These are phyloP conservation scores for Auricularia sp. DNA, from an alignment of 768 basidiomycete species.

Conservation along the genomic window DNA sequence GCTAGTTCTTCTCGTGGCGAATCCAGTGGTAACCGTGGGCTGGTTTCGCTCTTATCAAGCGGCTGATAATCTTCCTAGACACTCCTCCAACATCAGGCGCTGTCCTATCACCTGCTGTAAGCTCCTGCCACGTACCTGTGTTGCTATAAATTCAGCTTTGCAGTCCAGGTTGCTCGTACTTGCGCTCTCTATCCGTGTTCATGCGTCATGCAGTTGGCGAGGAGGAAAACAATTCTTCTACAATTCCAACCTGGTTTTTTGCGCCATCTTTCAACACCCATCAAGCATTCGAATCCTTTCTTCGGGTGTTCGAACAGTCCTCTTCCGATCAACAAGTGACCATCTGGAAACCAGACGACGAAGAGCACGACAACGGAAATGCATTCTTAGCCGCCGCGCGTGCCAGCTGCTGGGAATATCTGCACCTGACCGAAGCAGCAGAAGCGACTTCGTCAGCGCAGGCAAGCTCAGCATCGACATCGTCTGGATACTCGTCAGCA, in stretches of 20 bases:
- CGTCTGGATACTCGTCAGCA: not conserved
- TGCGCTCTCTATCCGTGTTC: slow-evolving; percentile 63
- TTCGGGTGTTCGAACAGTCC: slow-evolving; percentile 27
- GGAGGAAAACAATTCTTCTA: slow-evolving; percentile 8
- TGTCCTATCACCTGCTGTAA: slow-evolving; percentile 52
- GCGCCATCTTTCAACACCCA: slow-evolving; percentile 43
- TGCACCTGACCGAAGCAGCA: not conserved
- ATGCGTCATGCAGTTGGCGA: slow-evolving; percentile 35
- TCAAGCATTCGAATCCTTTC: slow-evolving; percentile 45
- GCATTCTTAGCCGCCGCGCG: slow-evolving; percentile 19
- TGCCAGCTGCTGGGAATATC: slow-evolving; percentile 13
- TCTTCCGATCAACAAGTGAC: not conserved
- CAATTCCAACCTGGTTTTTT: slow-evolving; percentile 54
- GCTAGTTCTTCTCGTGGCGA: slow-evolving; percentile 55
- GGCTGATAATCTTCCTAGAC: slow-evolving; percentile 19
- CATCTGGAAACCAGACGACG: not conserved
- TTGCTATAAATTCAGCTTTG: not conserved
- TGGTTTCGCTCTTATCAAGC: not conserved
- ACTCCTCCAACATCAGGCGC: slow-evolving; percentile 38
- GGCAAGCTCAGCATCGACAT: not conserved
- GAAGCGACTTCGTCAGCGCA: not conserved
- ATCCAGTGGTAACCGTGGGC: slow-evolving; percentile 33
- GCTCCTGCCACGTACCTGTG: slow-evolving; percentile 14
- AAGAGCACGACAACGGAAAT: not conserved
- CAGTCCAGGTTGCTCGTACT: slow-evolving; percentile 76